Evolutionary conservation across 1,139 yeast genomes (phyloP), one percentile per base, ranked within the genome.

Genomic region (Pichia sp.): DNA sequence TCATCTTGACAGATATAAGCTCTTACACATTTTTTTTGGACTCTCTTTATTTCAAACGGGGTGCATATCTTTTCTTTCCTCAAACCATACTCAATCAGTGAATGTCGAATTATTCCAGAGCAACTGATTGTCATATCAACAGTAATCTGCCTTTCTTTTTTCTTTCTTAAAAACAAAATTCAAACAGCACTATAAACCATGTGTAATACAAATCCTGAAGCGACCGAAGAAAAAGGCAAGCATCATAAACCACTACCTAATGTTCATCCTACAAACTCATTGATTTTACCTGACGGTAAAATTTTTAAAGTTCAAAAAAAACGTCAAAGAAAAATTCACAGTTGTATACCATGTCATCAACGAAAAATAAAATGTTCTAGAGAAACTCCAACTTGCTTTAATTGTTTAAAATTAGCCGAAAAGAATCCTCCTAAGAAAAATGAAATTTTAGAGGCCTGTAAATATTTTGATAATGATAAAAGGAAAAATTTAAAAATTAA

Each of bases 291-390:
- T 14, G 66, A 72, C 50, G 78, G 81, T 6, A 47, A 50, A 33
- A 48, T 50, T 10, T 70, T 73, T 65, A 77, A 77, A 56, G 73
- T 76, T 8, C 83, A 77, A 50, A 75, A 73, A 45, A 65, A 77
- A 5, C 68, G 83, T 46, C 83, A 77, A 54, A 58, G 83, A 41
- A 68, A 70, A 52, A 75, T 77, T 35, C 62, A 73, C 38, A 69
- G 76, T 45, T 77, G 83, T 59, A 74, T 77, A 13, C 70, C 78
- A 33, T 77, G 83, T 49, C 83, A 77, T 55, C 74, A 77, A 41
- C 68, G 78, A 44, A 77, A 77, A 57, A 75, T 76, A 50, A 75
- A 75, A 53, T 77, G 83, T 52, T 69, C 77, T 2, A 61, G 82
- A 44, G 71, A 64, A 25, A 35, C 33, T 5, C 55, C 55, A 8